Percentiles rank a stretch among this genome's conserved stretches.
Conservation (phyloP, 257 asterid genomes). For the Fraxinus pennsylvanica region DNA sequence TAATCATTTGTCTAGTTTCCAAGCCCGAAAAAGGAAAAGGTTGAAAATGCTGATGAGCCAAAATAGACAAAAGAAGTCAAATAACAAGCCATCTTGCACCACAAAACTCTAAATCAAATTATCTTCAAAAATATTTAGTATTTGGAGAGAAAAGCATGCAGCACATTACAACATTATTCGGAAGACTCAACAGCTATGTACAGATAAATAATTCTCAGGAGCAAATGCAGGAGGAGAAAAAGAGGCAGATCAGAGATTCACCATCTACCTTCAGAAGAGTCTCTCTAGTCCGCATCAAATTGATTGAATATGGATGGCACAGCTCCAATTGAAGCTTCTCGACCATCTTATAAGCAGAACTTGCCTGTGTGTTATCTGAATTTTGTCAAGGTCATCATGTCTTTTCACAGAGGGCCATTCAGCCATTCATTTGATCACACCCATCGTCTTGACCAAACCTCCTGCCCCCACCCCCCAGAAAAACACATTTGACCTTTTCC, state of each 20-base stretch:
- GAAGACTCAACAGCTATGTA: not conserved
- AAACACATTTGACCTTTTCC: slow-evolving; percentile 5
- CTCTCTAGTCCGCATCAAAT: slow-evolving; percentile 76
- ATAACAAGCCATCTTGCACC: not conserved
- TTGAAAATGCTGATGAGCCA: not conserved
- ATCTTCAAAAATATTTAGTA: not conserved
- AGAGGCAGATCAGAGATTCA: slow-evolving; percentile 8
- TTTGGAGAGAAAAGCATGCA: not conserved
- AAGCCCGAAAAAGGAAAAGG: not conserved
- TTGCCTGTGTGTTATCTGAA: slow-evolving; percentile 55
- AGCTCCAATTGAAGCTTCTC: slow-evolving; percentile 63
- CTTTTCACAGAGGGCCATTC: not conserved
- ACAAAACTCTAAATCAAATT: not conserved
- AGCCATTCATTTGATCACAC: not conserved
- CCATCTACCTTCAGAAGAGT: slow-evolving; percentile 71
- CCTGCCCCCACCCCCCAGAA: not conserved
- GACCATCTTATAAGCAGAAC: slow-evolving; percentile 51
- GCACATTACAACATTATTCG: not conserved
- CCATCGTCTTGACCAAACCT: not conserved
- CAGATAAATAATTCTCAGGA: not conserved
- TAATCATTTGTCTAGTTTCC: not conserved
- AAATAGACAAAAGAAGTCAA: not conserved
- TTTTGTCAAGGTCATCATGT: slow-evolving; percentile 32
- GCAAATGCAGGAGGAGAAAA: not conserved
- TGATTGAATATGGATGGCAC: slow-evolving; percentile 67